Evolutionary conservation across 768 basidiomycete species (phyloP).

Genomic region (Psilocybe tampanensis): DNA sequence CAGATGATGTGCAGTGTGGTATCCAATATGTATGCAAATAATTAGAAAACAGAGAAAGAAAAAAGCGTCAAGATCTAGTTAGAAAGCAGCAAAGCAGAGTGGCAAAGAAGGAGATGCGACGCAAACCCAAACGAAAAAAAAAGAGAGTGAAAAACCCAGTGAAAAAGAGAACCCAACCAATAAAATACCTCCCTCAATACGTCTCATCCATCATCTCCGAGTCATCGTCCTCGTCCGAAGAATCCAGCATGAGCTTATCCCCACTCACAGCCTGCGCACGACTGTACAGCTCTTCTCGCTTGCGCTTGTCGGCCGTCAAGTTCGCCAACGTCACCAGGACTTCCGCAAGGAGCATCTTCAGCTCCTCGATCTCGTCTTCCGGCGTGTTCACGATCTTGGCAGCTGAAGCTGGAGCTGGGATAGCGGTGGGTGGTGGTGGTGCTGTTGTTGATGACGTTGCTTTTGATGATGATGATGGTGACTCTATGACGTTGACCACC

Average conservation of each 20-base stretch:
- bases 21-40: too few species aligned
- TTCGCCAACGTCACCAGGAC: conserved; percentile 63
- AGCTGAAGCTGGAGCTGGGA: background rate
- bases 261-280: conserved; percentile 48
- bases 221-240: conserved; percentile 6
- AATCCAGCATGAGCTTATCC: conserved; percentile 9
- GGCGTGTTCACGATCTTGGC: background rate
- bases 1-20: too few species aligned
- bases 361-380: conserved; percentile 24
- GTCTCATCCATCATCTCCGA: conserved; percentile 6
- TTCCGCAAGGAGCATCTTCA: conserved; percentile 47
- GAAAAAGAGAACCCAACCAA: background rate
- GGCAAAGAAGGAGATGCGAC: too few species aligned
- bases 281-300: conserved; percentile 53
- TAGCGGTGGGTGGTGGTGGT: background rate
- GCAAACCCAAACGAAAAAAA: too few species aligned
- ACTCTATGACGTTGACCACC: too few species aligned
- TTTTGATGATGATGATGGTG: background rate
- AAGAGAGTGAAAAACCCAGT: too few species aligned
- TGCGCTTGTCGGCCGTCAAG: conserved; percentile 47
- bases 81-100: too few species aligned
- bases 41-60: too few species aligned
- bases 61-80: too few species aligned
- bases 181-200: background rate
- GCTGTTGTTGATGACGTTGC: background rate